Base-by-base conservation (phyloP, 2,329 filamentous ascomycete species). In the Aspergillus oerlinghausenensis region DNA sequence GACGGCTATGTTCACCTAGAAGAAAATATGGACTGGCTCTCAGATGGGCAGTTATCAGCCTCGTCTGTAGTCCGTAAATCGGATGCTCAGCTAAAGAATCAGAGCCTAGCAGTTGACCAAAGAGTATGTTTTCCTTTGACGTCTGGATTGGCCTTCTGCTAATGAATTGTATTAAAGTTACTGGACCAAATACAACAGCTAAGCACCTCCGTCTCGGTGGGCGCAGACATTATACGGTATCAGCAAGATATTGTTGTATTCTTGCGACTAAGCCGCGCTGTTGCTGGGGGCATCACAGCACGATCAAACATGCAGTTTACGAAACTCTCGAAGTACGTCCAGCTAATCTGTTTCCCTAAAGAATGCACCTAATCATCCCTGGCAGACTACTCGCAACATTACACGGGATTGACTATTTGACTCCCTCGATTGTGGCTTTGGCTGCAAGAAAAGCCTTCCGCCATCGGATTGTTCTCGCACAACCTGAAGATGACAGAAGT, bases 221-320 rank as follows among this genome's bases (percentile, higher is more conserved):
- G 86, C 56, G 82, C 92, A 21, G 92, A 97, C 63, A 84, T 97
- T 2, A 80, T 84, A 56, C 85, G 90, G 47, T 97, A 97, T 72
- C 82, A 93, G 57, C 88, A 93, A 79, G 93, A 97, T 73, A 84
- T 97, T 40, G 79, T 93, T 51, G 84, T 92, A 3, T 97, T 96
- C 70, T 81, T 97, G 63, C 87, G 94, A 28, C 83, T 95, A 71
- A 92, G 96, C 73, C 88, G 93, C 53, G 92, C 90, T 50, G 89
- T 97, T 26, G 84, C 83, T 19, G 84, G 88, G 14, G 90, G 92
- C 45, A 83, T 96, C 51, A 88, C 90, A 11, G 88, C 93, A 0
- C 75, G 82, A 42, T 90, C 92, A 0, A 96, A 92, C 1, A 84
- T 85, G 50, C 88, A 96, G 67, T 87, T 97, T 56, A 81, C 84